These are phyloP conservation scores for Salix suchowensis DNA, from an alignment of 345 rosid genomes.

Conservation along the genomic window DNA sequence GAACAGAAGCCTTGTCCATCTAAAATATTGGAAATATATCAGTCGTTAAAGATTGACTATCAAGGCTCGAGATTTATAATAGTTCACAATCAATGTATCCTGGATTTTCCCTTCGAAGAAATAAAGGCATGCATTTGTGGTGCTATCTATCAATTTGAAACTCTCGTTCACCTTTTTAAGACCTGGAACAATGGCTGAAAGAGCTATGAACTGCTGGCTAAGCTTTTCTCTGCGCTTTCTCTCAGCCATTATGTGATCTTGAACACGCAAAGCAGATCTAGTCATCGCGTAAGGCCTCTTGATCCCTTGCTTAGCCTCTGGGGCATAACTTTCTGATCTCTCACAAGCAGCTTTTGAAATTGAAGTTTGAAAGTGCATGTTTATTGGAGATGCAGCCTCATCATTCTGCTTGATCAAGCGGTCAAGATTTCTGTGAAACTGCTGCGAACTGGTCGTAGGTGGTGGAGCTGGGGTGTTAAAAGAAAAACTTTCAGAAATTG, in stretches of 20 bases:
- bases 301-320: slow-evolving; percentile 4
- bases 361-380: slow-evolving; percentile 5
- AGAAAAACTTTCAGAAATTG: slow-evolving; percentile 26
- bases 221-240: slow-evolving; percentile 79
- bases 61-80: no score
- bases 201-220: slow-evolving; percentile 59
- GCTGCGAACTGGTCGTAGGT: slow-evolving; percentile 12
- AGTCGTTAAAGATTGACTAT: no score
- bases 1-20: slow-evolving; percentile 70
- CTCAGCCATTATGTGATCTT: slow-evolving; percentile 83
- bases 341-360: no score
- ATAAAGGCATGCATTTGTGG: not conserved
- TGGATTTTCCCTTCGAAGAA: not conserved
- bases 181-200: slow-evolving; percentile 70
- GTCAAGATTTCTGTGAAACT: slow-evolving; percentile 6
- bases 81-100: not conserved
- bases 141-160: not conserved
- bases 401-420: slow-evolving; percentile 20
- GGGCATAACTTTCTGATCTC: slow-evolving; percentile 6
- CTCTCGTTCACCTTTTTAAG: slow-evolving; percentile 54
- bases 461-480: slow-evolving; percentile 16
- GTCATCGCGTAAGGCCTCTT: slow-evolving; percentile 3
- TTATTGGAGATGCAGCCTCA: slow-evolving; percentile 19
- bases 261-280: slow-evolving; percentile 44
- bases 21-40: not conserved